A percentile compares a stretch with the other conserved stretches of the same genome.
These are phyloP conservation scores for Pyrenophora graminea DNA, from an alignment of 2,329 filamentous ascomycete species.

Conservation along the genomic window DNA sequence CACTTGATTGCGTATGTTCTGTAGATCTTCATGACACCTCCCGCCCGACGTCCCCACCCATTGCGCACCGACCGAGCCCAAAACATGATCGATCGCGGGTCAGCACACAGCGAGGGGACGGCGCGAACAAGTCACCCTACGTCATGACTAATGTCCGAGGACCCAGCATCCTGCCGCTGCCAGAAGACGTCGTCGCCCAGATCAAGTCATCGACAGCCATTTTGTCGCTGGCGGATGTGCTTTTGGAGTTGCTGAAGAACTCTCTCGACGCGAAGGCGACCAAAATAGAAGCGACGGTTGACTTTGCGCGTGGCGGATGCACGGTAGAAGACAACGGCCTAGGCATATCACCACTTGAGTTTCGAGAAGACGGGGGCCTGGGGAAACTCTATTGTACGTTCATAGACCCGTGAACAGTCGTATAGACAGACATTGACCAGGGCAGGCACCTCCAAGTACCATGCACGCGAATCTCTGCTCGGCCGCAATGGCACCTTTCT, in stretches of 20 bases:
- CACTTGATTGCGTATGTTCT: conserved; percentile 6
- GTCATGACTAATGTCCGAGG: conserved; percentile 15
- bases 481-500: conserved; percentile 77
- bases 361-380: conserved; percentile 70
- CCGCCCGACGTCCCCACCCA: conserved; percentile 2
- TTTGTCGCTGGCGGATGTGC: conserved; percentile 71
- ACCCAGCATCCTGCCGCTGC: conserved; percentile 65
- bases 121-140: conserved; percentile 7
- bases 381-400: conserved; percentile 71
- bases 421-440: conserved; percentile 7
- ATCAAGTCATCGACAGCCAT: conserved; percentile 85
- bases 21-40: conserved; percentile 12
- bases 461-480: conserved; percentile 53
- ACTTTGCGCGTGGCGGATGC: conserved; percentile 77
- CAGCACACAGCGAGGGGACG: background rate
- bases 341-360: conserved; percentile 77
- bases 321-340: conserved; percentile 80
- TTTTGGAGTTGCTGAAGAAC: conserved; percentile 77
- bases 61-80: conserved; percentile 1
- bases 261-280: conserved; percentile 77
- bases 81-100: conserved; percentile 14
- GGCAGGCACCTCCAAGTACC: conserved; percentile 77
- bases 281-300: conserved; percentile 70
- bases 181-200: conserved; percentile 71
- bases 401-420: conserved; percentile 1